A percentile compares a stretch with the other conserved stretches of the same genome.
phyloP scores from a whole-genome alignment of 108 stramenopile species.

The Aureococcus anophagefferens region DNA sequence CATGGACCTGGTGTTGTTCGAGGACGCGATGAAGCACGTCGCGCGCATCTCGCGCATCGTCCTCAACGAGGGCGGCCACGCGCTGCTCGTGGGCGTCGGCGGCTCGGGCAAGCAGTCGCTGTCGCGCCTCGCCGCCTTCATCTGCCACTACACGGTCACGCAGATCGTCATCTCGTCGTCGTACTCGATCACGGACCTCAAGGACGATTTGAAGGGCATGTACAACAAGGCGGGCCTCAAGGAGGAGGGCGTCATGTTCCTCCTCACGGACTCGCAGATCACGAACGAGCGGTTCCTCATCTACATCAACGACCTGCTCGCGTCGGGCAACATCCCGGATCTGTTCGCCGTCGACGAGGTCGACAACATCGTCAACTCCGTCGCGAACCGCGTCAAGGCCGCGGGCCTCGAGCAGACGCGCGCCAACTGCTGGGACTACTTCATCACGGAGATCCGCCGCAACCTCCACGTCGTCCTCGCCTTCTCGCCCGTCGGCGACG shows the following conservation, averaged over 20 bases:
- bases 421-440: conserved; percentile 66
- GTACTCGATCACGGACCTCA: conserved; percentile 60
- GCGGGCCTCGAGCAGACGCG: conserved; percentile 50
- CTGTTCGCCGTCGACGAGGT: conserved; percentile 61
- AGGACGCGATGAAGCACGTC: conserved; percentile 45
- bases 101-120: conserved; percentile 63
- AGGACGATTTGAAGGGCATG: conserved; percentile 68
- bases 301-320: conserved; percentile 61
- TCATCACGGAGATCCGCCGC: conserved; percentile 49
- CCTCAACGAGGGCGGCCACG: conserved; percentile 54
- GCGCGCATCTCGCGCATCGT: conserved; percentile 54
- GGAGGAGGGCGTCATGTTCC: conserved; percentile 63
- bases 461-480: conserved; percentile 65
- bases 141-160: conserved; percentile 47
- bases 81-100: conserved; percentile 65
- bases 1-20: conserved; percentile 60
- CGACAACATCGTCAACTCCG: conserved; percentile 51
- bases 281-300: conserved; percentile 68
- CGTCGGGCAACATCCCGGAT: conserved; percentile 60
- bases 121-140: conserved; percentile 56
- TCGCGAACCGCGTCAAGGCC: conserved; percentile 53
- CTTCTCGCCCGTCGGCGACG: conserved; percentile 61
- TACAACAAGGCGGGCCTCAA: conserved; percentile 63
- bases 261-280: conserved; percentile 64
- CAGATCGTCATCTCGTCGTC: conserved; percentile 61